A percentile compares a stretch with the other conserved stretches of the same genome.
Conservation (phyloP, 2,329 filamentous ascomycete species). For the Penicillium glabrum region DNA sequence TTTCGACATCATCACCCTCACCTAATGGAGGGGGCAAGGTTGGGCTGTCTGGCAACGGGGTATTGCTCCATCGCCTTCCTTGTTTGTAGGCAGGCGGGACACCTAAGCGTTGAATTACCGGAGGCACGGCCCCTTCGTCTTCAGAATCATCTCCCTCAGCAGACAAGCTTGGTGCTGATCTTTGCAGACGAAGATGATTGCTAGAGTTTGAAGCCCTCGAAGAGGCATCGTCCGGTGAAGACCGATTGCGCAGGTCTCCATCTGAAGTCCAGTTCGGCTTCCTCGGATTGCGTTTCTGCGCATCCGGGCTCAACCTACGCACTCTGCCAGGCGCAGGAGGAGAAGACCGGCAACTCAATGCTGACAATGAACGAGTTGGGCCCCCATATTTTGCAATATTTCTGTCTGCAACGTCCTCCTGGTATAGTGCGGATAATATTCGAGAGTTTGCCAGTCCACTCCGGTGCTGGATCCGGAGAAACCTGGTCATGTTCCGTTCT, state of each 20-base stretch:
- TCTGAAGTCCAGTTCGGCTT: slow-evolving; percentile 22
- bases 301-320: slow-evolving; percentile 13
- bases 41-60: slow-evolving; percentile 35
- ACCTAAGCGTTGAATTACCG: slow-evolving; percentile 24
- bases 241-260: slow-evolving; percentile 23
- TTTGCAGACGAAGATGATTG: slow-evolving; percentile 26
- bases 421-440: slow-evolving; percentile 36
- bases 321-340: slow-evolving; percentile 18
- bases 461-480: slow-evolving; percentile 28
- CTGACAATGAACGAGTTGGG: slow-evolving; percentile 21
- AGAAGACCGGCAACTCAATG: slow-evolving; percentile 20
- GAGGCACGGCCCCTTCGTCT: slow-evolving; percentile 11
- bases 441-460: slow-evolving; percentile 30
- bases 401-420: slow-evolving; percentile 44
- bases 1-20: slow-evolving; percentile 5
- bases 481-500: slow-evolving; percentile 42
- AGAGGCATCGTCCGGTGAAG: slow-evolving; percentile 5
- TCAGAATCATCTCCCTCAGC: slow-evolving; percentile 14
- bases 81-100: slow-evolving; percentile 34
- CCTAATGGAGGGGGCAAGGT: slow-evolving; percentile 28
- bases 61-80: slow-evolving; percentile 32
- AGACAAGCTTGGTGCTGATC: slow-evolving; percentile 33
- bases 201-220: slow-evolving; percentile 5
- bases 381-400: slow-evolving; percentile 34
- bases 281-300: slow-evolving; percentile 10